Evolutionary conservation across 768 basidiomycete genomes (phyloP), one percentile per base, ranked within the genome.

Genomic region (Rhodosporidiobolus sp.): DNA sequence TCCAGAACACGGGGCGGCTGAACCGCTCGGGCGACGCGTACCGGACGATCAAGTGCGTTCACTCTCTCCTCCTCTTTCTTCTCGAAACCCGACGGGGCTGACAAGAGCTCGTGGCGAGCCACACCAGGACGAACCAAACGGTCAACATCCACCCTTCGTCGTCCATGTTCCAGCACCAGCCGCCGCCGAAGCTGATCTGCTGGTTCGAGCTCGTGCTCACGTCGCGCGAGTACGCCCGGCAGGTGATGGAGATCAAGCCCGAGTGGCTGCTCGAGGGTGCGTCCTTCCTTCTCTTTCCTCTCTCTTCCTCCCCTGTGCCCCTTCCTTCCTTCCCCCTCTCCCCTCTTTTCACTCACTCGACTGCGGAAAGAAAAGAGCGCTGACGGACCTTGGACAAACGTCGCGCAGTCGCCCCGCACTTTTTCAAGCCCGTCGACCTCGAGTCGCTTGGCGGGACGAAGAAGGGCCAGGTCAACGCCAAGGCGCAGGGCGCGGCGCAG

Each of bases 121-220:
- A 58, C 61, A 20, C 20, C 70, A 72, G 74, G 54, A 76, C 74
- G 28, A 90, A 89, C 79, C 94, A 98, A 76, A 94, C 94, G 4
- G 94, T 98, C 55, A 92, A 94, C 80, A 91, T 98, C 70, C 96
- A 99, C 78, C 96, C 96, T 0, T 94, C 92, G 0, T 95, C 94
- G 10, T 89, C 91, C 80, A 82, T 99, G 73, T 96, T 97, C 87
- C 91, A 97, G 77, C 88, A 88, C 80, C 94, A 97, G 76, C 96
- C 96, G 3, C 96, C 96, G 0, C 87, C 93, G 20, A 90, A 89
- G 80, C 90, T 91, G 24, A 80, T 98, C 17, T 81, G 96, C 58
- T 99, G 98, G 82, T 97, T 98, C 79, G 96, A 98, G 81, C 86
- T 99, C 32, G 95, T 99, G 32, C 90, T 95, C 86, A 99, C 96